Conservation (phyloP, 2,329 filamentous ascomycete genomes). For the Rutstroemia sp. region DNA sequence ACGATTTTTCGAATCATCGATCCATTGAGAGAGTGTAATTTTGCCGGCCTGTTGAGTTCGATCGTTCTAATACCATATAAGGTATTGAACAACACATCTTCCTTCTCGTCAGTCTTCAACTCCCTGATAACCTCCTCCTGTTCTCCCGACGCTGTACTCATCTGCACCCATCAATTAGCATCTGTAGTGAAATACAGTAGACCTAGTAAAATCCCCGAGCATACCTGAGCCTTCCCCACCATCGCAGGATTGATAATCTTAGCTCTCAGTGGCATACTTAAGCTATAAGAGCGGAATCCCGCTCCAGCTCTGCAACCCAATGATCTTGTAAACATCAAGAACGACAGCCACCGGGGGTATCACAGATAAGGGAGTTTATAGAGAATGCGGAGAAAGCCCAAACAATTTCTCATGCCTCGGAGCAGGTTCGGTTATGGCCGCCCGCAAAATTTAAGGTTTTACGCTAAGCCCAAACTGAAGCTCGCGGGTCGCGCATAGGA, state of each 20-base stretch:
- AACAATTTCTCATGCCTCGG: conserved; percentile 7
- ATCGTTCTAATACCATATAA: conserved; percentile 85
- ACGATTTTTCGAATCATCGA: conserved; percentile 96
- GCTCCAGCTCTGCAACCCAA: conserved; percentile 46
- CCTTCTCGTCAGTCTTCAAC: conserved; percentile 48
- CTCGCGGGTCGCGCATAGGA: conserved; percentile 12
- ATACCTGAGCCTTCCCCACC: conserved; percentile 44
- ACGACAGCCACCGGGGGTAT: conserved; percentile 11
- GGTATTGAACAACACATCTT: conserved; percentile 90
- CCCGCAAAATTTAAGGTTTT: conserved; percentile 13
- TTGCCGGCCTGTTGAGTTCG: conserved; percentile 86
- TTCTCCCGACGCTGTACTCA: conserved; percentile 21
- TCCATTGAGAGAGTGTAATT: conserved; percentile 85
- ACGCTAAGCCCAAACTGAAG: conserved; percentile 18
- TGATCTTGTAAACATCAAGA: conserved; percentile 51
- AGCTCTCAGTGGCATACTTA: conserved; percentile 71
- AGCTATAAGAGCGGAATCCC: conserved; percentile 38
- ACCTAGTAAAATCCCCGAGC: conserved; percentile 14
- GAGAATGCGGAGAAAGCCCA: conserved; percentile 12
- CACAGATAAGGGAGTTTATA: conserved; percentile 8
- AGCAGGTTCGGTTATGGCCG: conserved; percentile 9
- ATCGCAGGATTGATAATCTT: conserved; percentile 59
- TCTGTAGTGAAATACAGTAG: conserved; percentile 4
- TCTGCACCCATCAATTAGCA: conserved; percentile 29
- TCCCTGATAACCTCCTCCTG: not conserved